Base-by-base conservation (phyloP, 139 green algal species). In the Pseudopediastrum boryanum region DNA sequence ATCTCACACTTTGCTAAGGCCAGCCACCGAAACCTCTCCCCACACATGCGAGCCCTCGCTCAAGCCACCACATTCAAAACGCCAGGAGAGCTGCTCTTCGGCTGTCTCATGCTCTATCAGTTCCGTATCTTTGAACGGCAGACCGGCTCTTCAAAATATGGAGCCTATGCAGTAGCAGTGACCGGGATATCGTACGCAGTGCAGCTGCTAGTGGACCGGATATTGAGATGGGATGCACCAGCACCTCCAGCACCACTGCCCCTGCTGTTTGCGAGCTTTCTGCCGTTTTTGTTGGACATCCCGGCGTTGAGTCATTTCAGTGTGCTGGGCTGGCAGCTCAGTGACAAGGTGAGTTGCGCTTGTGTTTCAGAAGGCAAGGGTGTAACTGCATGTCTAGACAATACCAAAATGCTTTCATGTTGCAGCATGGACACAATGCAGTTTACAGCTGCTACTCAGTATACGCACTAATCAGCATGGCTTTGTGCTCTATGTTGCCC, bases 241-340 rank as follows among this genome's bases (percentile, higher is more conserved):
- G 48, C 77, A 78, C 1, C 86, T 85, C 19, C 89, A 77, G 44
- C 87, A 82, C 67, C 80, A 76, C 35, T 70, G 31, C 64, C 64
- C 7, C 51, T 95, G 25, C 36, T 93, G 7, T 93, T 95, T 77
- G 86, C 89, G 6, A 83, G 52, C 39, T 85, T 93, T 35, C 68
- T 89, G 16, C 80, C 83, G 31, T 94, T 88, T 65, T 62, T 80
- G 54, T 62, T 89, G 21, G 84, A 92, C 58, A 83, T 94, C 33
- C 90, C 90, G 3, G 42, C 78, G 46, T 63, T 83, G 21, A 72
- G 61, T 54, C 74, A 79, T 46, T 90, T 94, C 71, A 65, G 31
- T n/a, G 59, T 94, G 25, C 81, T 92, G 48, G 90, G 90, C 21
- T 70, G 85, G 27, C 69, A 58, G 29, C 64, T 91, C 42, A 91